Evolutionary conservation across 352 stramenopile genomes (phyloP).

Genomic region (Blastocystis sp.): DNA sequence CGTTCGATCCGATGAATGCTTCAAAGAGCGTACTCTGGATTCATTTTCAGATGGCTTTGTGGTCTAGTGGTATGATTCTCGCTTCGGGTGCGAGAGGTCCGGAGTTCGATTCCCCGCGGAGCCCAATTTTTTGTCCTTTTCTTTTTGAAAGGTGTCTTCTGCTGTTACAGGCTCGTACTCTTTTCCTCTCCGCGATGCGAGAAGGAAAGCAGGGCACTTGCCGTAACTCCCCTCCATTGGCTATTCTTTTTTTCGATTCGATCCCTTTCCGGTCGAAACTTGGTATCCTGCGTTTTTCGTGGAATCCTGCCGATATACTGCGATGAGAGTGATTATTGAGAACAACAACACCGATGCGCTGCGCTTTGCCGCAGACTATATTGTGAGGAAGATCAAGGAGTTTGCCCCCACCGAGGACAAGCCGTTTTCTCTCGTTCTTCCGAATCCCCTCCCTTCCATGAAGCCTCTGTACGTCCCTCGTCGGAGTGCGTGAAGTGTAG

Average conservation of each 20-base stretch:
- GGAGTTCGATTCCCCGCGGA: slow-evolving; percentile 69
- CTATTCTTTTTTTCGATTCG: neutral
- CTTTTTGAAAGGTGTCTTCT: too few species aligned
- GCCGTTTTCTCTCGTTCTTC: slow-evolving; percentile 51
- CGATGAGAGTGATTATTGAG: slow-evolving; percentile 68
- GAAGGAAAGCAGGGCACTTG: neutral
- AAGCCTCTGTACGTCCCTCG: slow-evolving; percentile 21
- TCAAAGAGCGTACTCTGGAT: neutral
- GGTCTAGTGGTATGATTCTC: slow-evolving; percentile 70
- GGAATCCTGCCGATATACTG: neutral
- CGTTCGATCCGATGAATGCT: neutral
- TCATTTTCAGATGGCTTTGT: slow-evolving; percentile 23
- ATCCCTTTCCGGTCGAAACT: neutral
- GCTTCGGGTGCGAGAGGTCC: slow-evolving; percentile 69
- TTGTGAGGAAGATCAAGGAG: slow-evolving; percentile 60
- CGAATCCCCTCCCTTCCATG: slow-evolving; percentile 57
- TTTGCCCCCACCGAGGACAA: slow-evolving; percentile 29
- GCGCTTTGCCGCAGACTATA: slow-evolving; percentile 62
- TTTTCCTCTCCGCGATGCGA: neutral
- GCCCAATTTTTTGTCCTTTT: slow-evolving; percentile 55
- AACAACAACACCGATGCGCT: slow-evolving; percentile 47
- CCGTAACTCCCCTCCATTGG: neutral
- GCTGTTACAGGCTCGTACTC: too few species aligned
- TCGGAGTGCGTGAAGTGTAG: neutral
- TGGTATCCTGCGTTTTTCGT: neutral